Base-by-base conservation (phyloP, 1,284 basidiomycete genomes). In the Microbotryum intermedium region DNA sequence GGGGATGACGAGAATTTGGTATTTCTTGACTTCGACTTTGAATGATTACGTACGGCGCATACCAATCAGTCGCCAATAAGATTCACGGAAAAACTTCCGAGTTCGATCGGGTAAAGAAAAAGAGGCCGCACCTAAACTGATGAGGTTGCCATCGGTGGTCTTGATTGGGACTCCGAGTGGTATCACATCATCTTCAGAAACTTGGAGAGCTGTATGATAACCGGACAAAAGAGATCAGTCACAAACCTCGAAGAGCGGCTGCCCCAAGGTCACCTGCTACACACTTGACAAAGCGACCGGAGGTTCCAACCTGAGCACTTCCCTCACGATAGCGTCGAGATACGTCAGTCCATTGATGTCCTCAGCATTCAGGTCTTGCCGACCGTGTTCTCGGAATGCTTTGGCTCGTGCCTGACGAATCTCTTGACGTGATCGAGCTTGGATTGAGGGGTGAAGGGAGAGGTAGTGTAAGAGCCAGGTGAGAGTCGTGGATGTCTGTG, bases 391-490 rank as follows among this genome's bases (percentile, higher is more conserved):
- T 8, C 21, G 11, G 34, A 39, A 39, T 9, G 60, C 62, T 13
- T 49, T 50, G 4, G 21, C 62, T 20, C 69, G 62, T 30, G 85
- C 73, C 47, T 83, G 67, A 21, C 71, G 67, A 44, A 86, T 72
- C 53, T 84, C 84, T 6, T 74, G 73, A 5, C 85, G 80, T 2
- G 90, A 77, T 34, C 74, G 75, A n/a, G 70, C 66, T 72, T 90
- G 88, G 8, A 78, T 74, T 1, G 75, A 75, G 0, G 78, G 81
- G 54, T 81, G 71, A 39, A 76, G 77, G 0, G 83, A 77, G 21
- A 90, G 81, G 28, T 81, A 80, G 71, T 84, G 84, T 1, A 89
- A 75, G 59, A 81, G 82, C 87, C 87, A 91, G 6, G 84, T 81
- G 1, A 87, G 76, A 1, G 84, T 83, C 0, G 82, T 83, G 0